Conservation (phyloP, 2,329 filamentous ascomycete genomes). For the Ophiocordyceps australis region DNA sequence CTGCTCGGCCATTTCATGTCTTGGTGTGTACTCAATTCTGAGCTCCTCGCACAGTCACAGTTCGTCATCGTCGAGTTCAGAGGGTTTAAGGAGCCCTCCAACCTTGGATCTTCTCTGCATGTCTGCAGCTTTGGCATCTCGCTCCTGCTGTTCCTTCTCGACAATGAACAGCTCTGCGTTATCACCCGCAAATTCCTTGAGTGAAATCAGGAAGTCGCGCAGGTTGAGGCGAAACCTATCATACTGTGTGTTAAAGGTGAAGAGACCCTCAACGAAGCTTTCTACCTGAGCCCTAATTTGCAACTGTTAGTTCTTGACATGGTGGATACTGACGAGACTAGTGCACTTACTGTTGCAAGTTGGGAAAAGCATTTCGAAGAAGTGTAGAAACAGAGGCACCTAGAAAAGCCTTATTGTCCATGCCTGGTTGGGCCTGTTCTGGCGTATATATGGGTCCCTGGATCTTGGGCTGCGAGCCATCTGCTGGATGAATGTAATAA, state of each 20-base stretch:
- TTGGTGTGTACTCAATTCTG: conserved; percentile 37
- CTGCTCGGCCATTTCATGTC: conserved; percentile 9
- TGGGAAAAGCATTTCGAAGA: conserved; percentile 79
- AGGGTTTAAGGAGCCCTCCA: conserved; percentile 87
- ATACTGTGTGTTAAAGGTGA: conserved; percentile 73
- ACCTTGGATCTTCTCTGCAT: conserved; percentile 88
- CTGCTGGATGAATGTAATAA: conserved; percentile 69
- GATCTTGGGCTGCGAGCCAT: conserved; percentile 60
- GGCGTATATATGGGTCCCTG: conserved; percentile 76
- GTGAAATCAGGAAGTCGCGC: conserved; percentile 89
- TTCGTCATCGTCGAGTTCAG: conserved; percentile 85
- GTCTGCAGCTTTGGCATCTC: conserved; percentile 72
- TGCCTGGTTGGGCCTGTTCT: conserved; percentile 69
- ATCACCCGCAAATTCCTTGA: conserved; percentile 93
- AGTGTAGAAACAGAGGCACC: conserved; percentile 73
- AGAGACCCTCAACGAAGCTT: conserved; percentile 76
- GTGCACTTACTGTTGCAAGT: conserved; percentile 63
- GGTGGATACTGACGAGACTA: no score
- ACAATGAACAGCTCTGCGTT: conserved; percentile 87
- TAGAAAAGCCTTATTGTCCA: conserved; percentile 80
- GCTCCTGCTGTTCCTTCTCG: conserved; percentile 83
- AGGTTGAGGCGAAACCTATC: conserved; percentile 91
- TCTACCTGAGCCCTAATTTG: conserved; percentile 68
- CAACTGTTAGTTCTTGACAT: no score
- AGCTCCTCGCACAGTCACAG: conserved; percentile 67